Base-by-base conservation (phyloP, 163 green algal species). In the Chlorella variabilis region DNA sequence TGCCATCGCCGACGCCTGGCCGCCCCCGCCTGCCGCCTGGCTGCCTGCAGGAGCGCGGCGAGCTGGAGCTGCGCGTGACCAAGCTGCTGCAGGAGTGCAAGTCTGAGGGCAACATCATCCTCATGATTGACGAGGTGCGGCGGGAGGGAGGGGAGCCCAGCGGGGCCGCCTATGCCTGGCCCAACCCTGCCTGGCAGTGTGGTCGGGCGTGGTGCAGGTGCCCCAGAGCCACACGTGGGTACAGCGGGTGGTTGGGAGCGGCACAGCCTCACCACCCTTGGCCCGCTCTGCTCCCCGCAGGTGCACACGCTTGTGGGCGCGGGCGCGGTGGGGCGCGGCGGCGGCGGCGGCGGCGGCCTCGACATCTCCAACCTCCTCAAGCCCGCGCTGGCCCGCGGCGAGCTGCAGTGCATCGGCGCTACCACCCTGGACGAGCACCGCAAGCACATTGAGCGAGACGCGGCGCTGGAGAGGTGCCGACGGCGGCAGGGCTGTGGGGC, bases 401-500 rank as follows among this genome's bases (percentile, higher is more conserved):
- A 99, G 91, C 92, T 99, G 85, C 96, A 99, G 92, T 99, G 96
- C 94, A 99, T 99, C 78, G 97, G 97, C 33, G 97, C 97, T 68
- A 99, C 97, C 83, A 99, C 97, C 2, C 90, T 99, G 71, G 97
- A 99, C 77, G 97, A 99, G 92, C 99, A 99, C 93, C 91, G 97
- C 73, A 99, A 99, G 93, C 96, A 99, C 91, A 98, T 99, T 86
- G 96, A 99, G 91, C 99, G 99, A 90, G 97, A 99, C 85, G 94
- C 96, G 17, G 97, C 97, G 1, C 91, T 99, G 45, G 96, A 99
- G 90, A 93, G 97, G 91, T 95, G 81, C 36, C 11, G 11, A 54
- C 45, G 80, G 27, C 17, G 73, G 17, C 3, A 34, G 11, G 18
- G 48, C 2, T 6, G 8, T 4, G 15, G 20, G 4, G 23, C 31